Base-by-base conservation (phyloP, 352 stramenopile genomes). In the Pythium apleroticum region DNA sequence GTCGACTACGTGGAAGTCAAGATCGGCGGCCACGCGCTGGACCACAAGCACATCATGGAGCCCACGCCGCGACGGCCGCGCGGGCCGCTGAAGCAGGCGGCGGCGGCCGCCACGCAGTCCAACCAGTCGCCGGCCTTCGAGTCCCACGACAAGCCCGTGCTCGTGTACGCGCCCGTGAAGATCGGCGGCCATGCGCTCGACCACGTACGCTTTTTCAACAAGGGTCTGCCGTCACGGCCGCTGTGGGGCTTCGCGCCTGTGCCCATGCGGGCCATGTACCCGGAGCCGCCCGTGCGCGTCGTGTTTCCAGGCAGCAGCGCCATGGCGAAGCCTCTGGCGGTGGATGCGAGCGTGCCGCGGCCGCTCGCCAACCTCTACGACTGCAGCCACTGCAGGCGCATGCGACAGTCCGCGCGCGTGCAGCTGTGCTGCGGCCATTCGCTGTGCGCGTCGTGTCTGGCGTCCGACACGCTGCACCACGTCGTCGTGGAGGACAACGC, bases 111-210 rank as follows among this genome's bases (percentile, higher is more conserved):
- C 59, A 27, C n/a, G 7, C 22, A 14, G 19, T 57, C 52, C 15
- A 71, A 77, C 57, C 72, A 69, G 48, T 88, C 78, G 22, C 66
- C 53, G 22, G 72, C 79, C 0, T 90, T 76, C 52, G 69, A 74
- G 24, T 54, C 70, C 19, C 66, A 63, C 2, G 73, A 75, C 25
- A 76, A 71, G 8, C 66, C 81, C 27, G 69, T 75, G 45, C 68
- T 90, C 14, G 74, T 76, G 30, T 90, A 90, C 48, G 74, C 81
- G 20, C 70, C 76, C 1, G 78, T 87, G 53, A 93, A 93, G 65
- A 93, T 93, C 57, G 82, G 84, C 22, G 86, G 86, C 39, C 86
- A 94, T 53, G 68, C 79, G 17, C 69, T 92, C 57, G 86, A 95
- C 63, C 85, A 94, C 69, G 75, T 94, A 55, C 81, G 76, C 30